Percentiles rank a stretch among this genome's conserved stretches.
phyloP scores from a whole-genome alignment of 1,284 basidiomycete genomes.

The Trichosporon sp. region DNA sequence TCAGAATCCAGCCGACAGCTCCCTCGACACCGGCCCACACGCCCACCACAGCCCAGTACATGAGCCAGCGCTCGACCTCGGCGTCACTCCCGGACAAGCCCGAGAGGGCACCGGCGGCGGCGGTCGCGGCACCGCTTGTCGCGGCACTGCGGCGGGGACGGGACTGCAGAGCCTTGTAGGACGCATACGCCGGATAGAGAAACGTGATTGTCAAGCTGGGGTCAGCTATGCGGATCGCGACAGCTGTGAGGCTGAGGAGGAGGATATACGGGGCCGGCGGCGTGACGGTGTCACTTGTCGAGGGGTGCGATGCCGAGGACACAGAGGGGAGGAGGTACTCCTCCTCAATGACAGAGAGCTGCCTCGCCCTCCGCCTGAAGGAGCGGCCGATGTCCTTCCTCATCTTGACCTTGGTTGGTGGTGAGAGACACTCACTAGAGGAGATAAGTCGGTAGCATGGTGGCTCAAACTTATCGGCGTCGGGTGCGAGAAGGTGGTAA shows the following conservation, averaged over 20 bases:
- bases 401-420: neutral
- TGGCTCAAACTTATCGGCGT: neutral
- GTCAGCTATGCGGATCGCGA: constrained; percentile 9
- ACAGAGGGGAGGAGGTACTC: too few species aligned
- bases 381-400: neutral
- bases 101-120: constrained; percentile 59
- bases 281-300: neutral
- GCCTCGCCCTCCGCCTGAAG: too few species aligned
- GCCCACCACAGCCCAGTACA: constrained; percentile 64
- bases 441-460: constrained; percentile 18
- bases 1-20: constrained; percentile 67
- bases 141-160: constrained; percentile 53
- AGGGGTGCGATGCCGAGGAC: too few species aligned
- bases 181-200: constrained; percentile 58
- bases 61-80: constrained; percentile 53
- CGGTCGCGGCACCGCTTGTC: constrained; percentile 60
- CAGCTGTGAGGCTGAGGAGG: neutral
- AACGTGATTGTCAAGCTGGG: constrained; percentile 50
- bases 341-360: neutral
- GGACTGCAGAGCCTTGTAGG: constrained; percentile 61
- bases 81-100: constrained; percentile 55
- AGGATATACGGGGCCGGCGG: too few species aligned
- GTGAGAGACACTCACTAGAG: constrained; percentile 11
- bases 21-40: constrained; percentile 70
- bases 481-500: neutral